Evolutionary conservation across 2,329 filamentous ascomycete genomes (phyloP), one percentile per base, ranked within the genome.

Genomic region (Colletotrichum plurivorum): DNA sequence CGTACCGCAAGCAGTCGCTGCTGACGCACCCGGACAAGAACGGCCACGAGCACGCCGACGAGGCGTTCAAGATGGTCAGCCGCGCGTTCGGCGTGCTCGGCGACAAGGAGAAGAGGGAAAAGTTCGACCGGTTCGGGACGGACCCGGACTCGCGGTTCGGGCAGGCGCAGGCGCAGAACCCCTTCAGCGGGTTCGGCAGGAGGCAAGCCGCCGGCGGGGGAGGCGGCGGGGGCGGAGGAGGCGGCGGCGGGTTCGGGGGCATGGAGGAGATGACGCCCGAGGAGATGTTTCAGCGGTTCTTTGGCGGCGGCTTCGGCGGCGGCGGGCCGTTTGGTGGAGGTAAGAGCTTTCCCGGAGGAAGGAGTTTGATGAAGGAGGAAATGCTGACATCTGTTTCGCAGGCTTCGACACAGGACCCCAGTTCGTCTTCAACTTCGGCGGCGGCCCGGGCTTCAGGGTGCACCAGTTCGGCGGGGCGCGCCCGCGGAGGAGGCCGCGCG

Each of bases 1-100:
- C 96, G 7, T 99, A 99, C 83, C 90, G 95, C 77, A 98, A 97
- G 83, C 88, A 97, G 79, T 96, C 93, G 78, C 84, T 99, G 76
- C 87, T 98, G 77, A 99, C 96, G 69, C 96, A 99, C 85, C 96
- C 96, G 72, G 96, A 99, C 85, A 99, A 99, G 86, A 99, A 99
- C 86, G 95, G 95, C 58, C 95, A 98, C 79, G 92, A 95, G 45
- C 90, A 97, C 69, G 95, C 96, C 63, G 96, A 98, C 79, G 96
- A 99, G 84, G 96, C 96, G 39, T 99, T 99, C 85, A 99, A 99
- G 85, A 93, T 98, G 93, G 94, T 99, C 25, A 93, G 94, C 76
- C 89, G 94, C 75, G 96, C 96, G 16, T 99, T 99, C 79, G 93
- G 97, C 75, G 90, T 98, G 60, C 85, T 99, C 56, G 95, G 94